Evolutionary conservation across 768 basidiomycete genomes (phyloP).

Genomic region (Erythrobasidium yunnanense): DNA sequence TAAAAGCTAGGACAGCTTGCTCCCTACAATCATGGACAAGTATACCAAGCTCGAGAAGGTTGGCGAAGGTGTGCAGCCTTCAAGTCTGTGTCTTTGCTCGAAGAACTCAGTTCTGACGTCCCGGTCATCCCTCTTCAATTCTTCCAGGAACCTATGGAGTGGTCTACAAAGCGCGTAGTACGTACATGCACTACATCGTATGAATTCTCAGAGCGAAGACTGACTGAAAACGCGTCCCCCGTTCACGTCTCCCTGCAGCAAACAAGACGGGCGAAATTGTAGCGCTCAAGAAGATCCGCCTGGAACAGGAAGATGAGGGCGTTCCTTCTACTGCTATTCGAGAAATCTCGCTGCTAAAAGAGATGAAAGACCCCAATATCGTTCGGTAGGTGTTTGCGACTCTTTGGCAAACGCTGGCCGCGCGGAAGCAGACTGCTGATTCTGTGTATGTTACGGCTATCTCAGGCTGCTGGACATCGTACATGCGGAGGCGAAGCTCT

Average conservation of each 20-base stretch:
- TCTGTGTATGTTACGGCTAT: neutral
- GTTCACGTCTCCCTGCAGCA: neutral
- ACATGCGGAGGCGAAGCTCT: constrained; percentile 91
- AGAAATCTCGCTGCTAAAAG: constrained; percentile 93
- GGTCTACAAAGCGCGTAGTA: constrained; percentile 28
- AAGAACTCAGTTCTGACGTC: neutral
- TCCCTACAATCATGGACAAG: constrained; percentile 46
- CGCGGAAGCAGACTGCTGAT: neutral
- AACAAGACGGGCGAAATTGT: constrained; percentile 49
- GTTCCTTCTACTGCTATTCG: constrained; percentile 96
- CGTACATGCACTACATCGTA: neutral
- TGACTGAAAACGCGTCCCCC: neutral
- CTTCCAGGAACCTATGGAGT: constrained; percentile 28
- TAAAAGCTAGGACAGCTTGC: neutral
- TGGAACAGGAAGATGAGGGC: constrained; percentile 97
- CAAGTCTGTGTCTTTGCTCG: neutral
- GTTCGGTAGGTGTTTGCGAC: constrained; percentile 53
- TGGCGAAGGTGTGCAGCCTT: constrained; percentile 58
- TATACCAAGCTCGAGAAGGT: constrained; percentile 98
- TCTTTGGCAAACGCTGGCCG: no score
- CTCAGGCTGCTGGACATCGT: constrained; percentile 85
- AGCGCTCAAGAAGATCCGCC: constrained; percentile 94
- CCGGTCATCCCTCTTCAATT: neutral
- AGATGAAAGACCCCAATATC: constrained; percentile 89
- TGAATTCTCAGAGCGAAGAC: neutral